Conservation (phyloP, 2,329 filamentous ascomycete species). For the Monosporascus cannonballus region DNA sequence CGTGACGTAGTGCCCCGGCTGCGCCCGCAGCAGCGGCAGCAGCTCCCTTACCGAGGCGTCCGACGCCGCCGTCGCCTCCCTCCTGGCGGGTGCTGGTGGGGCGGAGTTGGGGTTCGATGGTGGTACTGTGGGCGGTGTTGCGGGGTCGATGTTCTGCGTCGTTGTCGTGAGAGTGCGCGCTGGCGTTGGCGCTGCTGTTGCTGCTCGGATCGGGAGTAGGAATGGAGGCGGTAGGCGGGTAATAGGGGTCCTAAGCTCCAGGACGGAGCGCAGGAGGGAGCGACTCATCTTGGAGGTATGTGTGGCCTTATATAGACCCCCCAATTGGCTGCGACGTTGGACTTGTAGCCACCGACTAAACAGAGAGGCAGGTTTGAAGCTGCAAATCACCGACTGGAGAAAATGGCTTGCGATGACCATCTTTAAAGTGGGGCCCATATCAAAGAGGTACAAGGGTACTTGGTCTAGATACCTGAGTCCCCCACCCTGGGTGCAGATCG, state of each 20-base stretch:
- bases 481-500: not conserved
- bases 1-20: constrained; percentile 72
- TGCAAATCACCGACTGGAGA: not conserved
- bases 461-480: not conserved
- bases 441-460: not conserved
- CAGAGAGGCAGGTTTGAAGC: not conserved
- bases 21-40: constrained; percentile 65
- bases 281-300: constrained; percentile 42
- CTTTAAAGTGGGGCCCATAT: not conserved
- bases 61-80: constrained; percentile 36
- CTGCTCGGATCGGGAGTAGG: constrained; percentile 44
- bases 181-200: constrained; percentile 10
- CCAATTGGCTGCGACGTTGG: not conserved
- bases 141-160: constrained; percentile 24
- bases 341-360: not conserved
- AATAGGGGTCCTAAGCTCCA: constrained; percentile 49
- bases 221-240: constrained; percentile 42
- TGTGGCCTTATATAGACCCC: not conserved
- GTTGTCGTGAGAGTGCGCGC: constrained; percentile 29
- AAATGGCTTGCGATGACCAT: not conserved
- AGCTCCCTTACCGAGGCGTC: constrained; percentile 45
- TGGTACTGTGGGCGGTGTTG: constrained; percentile 11
- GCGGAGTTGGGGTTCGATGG: constrained; percentile 3
- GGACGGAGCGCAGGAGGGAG: constrained; percentile 55
- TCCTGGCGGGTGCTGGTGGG: constrained; percentile 1